A percentile compares a stretch with the other conserved stretches of the same genome.
Evolutionary conservation across 306 rosid species (phyloP).

Genomic region (Ormosia semicastrata): DNA sequence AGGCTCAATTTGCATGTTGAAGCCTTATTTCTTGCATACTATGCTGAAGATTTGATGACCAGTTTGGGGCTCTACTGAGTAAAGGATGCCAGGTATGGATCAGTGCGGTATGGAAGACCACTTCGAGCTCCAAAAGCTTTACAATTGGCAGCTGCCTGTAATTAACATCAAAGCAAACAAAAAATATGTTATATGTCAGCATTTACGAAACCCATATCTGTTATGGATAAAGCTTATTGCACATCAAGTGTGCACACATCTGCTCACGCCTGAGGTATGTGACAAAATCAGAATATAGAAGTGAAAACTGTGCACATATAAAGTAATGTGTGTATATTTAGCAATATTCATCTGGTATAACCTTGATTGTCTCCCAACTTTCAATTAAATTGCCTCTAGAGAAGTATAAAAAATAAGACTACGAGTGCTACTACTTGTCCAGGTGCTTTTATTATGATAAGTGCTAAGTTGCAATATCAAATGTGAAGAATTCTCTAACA

Average conservation of each 20-base stretch:
- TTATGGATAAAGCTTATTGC: neutral
- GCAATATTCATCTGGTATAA: neutral
- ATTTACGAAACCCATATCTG: neutral
- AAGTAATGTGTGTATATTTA: neutral
- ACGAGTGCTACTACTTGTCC: neutral
- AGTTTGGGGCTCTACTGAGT: neutral
- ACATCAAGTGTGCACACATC: neutral
- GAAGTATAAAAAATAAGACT: neutral
- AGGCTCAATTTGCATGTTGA: neutral
- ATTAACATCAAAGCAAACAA: constrained; percentile 13
- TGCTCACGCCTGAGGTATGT: neutral
- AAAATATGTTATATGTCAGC: neutral
- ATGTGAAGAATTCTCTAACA: neutral
- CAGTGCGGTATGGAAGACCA: constrained; percentile 68
- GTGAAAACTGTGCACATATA: neutral
- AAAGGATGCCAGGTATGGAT: constrained; percentile 60
- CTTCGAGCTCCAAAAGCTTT: constrained; percentile 81
- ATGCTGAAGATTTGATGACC: neutral
- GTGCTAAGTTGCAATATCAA: neutral
- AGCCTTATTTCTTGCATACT: neutral
- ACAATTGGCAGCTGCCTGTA: constrained; percentile 86
- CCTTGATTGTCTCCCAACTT: neutral
- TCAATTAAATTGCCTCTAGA: neutral
- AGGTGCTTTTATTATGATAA: too few species aligned
- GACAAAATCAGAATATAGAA: too few species aligned